Evolutionary conservation across 257 asterid genomes (phyloP).

Genomic region (Scutellaria minor): DNA sequence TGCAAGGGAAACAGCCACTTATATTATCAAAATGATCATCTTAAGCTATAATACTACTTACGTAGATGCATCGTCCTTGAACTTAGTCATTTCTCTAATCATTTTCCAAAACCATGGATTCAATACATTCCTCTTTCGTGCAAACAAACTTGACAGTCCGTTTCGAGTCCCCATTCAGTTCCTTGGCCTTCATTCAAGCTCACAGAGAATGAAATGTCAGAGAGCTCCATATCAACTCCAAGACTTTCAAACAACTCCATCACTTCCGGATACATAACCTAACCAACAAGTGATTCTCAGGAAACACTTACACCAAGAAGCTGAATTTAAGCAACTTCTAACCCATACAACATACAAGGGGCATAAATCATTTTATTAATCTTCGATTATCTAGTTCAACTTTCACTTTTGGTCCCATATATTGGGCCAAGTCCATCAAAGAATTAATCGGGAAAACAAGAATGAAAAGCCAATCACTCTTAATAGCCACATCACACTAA

Average conservation of each 20-base stretch:
- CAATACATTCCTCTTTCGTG: constrained; percentile 30
- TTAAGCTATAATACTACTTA: constrained; percentile 2
- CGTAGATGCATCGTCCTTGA: constrained; percentile 59
- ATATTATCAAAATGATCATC: not conserved
- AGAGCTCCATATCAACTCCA: constrained; percentile 13
- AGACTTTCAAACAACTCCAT: constrained; percentile 16
- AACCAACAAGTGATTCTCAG: not conserved
- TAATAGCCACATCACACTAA: not conserved
- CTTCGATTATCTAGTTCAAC: too few relatives aligned
- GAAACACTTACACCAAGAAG: not conserved
- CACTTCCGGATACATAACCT: constrained; percentile 26
- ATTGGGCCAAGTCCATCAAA: too few relatives aligned
- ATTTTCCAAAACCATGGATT: constrained; percentile 71
- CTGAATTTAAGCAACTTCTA: not conserved
- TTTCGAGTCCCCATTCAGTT: constrained; percentile 25
- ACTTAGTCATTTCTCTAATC: constrained; percentile 61
- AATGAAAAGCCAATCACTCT: too few relatives aligned
- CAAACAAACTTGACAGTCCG: constrained; percentile 22
- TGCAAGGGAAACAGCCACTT: not conserved
- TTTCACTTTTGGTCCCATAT: too few relatives aligned
- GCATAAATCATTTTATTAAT: not conserved
- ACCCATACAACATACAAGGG: not conserved
- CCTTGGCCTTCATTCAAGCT: constrained; percentile 17
- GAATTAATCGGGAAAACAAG: too few relatives aligned
- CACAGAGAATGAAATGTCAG: constrained; percentile 21